Evolutionary conservation across 2,329 filamentous ascomycete species (phyloP).

Genomic region (Cladosporium sp.): DNA sequence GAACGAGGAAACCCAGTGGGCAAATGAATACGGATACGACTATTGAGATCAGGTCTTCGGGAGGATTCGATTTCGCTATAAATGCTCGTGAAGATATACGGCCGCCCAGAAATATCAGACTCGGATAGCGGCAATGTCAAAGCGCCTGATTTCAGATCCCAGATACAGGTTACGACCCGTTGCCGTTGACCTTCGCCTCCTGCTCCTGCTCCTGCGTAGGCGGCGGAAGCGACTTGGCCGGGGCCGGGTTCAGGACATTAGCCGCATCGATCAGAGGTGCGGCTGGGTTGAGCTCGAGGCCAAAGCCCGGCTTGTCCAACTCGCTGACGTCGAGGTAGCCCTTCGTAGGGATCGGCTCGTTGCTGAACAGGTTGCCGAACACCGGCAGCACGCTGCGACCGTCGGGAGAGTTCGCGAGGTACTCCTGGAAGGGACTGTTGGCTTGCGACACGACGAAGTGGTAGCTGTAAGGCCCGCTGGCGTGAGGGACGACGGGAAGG

Average conservation of each 20-base stretch:
- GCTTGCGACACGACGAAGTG: constrained; percentile 92
- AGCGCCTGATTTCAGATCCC: too few species aligned
- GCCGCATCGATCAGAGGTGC: constrained; percentile 73
- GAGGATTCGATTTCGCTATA: too few species aligned
- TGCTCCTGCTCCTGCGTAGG: constrained; percentile 19
- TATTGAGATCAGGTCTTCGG: too few species aligned
- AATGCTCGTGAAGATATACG: too few species aligned
- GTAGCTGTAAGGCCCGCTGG: constrained; percentile 89
- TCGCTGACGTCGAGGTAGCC: constrained; percentile 74
- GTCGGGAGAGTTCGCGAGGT: constrained; percentile 86
- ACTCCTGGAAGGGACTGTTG: constrained; percentile 93
- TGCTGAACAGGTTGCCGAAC: constrained; percentile 83
- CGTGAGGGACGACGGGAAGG: constrained; percentile 90
- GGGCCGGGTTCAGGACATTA: constrained; percentile 64
- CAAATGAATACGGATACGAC: too few species aligned
- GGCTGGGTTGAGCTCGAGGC: constrained; percentile 75
- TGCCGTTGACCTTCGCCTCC: constrained; percentile 5
- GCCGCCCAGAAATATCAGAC: too few species aligned
- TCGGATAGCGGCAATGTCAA: too few species aligned
- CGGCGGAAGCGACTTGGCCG: constrained; percentile 33
- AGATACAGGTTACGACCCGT: background rate
- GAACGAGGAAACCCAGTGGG: too few species aligned
- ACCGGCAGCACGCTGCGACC: constrained; percentile 85
- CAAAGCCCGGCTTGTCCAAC: constrained; percentile 85
- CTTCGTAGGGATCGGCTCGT: constrained; percentile 81